Evolutionary conservation across 108 stramenopile species (phyloP).

Genomic region (Pelagomonas calceolata): DNA sequence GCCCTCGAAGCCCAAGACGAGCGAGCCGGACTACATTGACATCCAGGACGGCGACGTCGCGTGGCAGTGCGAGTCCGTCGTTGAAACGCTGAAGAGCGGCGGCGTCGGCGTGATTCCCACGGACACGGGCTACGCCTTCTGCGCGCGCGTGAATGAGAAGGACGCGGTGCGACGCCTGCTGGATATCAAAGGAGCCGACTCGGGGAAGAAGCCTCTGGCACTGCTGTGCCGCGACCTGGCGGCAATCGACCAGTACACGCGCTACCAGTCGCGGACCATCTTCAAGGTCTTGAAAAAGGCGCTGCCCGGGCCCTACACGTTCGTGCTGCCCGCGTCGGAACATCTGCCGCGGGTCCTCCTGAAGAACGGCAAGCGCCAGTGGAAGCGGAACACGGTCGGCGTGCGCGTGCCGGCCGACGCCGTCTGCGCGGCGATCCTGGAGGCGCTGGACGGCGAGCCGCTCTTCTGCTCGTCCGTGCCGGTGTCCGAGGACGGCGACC

Average conservation of each 20-base stretch:
- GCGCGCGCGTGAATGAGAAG: slow-evolving; percentile 7
- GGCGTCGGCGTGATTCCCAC: slow-evolving; percentile 18
- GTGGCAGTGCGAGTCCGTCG: slow-evolving; percentile 1
- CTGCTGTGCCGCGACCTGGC: slow-evolving; percentile 13
- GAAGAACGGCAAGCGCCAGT: slow-evolving; percentile 1
- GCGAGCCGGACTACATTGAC: slow-evolving; percentile 3
- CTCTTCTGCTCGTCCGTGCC: slow-evolving; percentile 17
- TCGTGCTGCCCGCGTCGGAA: slow-evolving; percentile 13
- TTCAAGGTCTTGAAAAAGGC: slow-evolving; percentile 15
- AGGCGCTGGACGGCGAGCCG: slow-evolving; percentile 10
- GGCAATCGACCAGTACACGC: slow-evolving; percentile 18
- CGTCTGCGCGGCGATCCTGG: slow-evolving; percentile 10
- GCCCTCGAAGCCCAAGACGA: too few species aligned
- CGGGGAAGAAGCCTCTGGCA: slow-evolving; percentile 9
- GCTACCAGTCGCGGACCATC: background rate
- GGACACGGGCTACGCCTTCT: slow-evolving; percentile 15
- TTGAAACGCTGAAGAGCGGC: slow-evolving; percentile 3
- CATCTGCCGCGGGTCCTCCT: slow-evolving; percentile 8
- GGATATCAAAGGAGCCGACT: slow-evolving; percentile 1
- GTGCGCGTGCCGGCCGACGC: slow-evolving; percentile 18
- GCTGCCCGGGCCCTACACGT: slow-evolving; percentile 18
- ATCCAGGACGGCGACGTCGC: slow-evolving; percentile 12
- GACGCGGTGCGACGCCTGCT: slow-evolving; percentile 15
- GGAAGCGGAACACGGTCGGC: slow-evolving; percentile 8
- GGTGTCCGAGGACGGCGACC: background rate